Percentiles rank a stretch among this genome's conserved stretches.
phyloP scores from a whole-genome alignment of 2,329 filamentous ascomycete species.

The Phyllosticta citrichinensis region DNA sequence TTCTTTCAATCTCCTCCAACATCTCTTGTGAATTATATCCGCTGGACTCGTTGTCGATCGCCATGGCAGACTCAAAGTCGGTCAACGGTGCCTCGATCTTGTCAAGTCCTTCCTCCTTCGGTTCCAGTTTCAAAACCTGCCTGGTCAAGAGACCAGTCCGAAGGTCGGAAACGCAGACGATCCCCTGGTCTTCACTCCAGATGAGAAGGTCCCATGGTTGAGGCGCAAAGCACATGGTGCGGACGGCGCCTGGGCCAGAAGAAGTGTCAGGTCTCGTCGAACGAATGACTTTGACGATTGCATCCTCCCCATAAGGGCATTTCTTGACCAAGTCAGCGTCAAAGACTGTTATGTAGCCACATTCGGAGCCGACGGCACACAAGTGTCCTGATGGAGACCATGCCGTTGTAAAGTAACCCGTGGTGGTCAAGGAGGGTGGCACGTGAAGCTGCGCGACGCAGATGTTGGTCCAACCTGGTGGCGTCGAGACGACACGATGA shows the following conservation, averaged over 20 bases:
- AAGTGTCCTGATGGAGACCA: conserved; percentile 64
- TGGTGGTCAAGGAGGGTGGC: conserved; percentile 25
- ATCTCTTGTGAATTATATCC: not conserved
- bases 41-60: not conserved
- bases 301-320: conserved; percentile 40
- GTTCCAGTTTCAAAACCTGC: conserved; percentile 58
- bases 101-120: conserved; percentile 45
- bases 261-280: conserved; percentile 60
- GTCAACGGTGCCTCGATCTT: conserved; percentile 38
- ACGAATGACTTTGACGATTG: conserved; percentile 64
- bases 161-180: conserved; percentile 64
- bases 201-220: conserved; percentile 83
- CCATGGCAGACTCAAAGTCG: conserved; percentile 34
- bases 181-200: conserved; percentile 83
- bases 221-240: conserved; percentile 87
- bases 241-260: conserved; percentile 63
- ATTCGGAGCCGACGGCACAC: conserved; percentile 69
- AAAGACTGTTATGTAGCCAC: conserved; percentile 69
- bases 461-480: conserved; percentile 28
- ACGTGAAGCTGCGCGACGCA: conserved; percentile 33
- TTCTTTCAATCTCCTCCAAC: not conserved
- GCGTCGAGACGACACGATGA: not conserved
- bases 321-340: conserved; percentile 42
- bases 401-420: conserved; percentile 64
- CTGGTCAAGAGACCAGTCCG: conserved; percentile 56